Base-by-base conservation (phyloP, 495 filamentous ascomycete species). In the Penicillium egyptiacum region DNA sequence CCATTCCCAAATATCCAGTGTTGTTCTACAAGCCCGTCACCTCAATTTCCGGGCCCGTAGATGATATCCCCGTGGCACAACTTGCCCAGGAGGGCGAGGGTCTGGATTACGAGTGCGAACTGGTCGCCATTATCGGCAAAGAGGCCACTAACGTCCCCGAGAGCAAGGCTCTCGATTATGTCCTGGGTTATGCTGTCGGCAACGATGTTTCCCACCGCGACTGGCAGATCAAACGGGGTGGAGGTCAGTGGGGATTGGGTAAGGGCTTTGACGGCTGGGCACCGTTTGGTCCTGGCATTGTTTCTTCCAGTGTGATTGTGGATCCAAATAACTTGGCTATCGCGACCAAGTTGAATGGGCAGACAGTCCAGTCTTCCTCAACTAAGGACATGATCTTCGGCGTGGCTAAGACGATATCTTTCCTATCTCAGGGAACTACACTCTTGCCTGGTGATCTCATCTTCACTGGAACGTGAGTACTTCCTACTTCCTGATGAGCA, bases 211-310 rank as follows among this genome's bases (percentile, higher is more conserved):
- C 86, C 12, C 90, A 93, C 68, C 85, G 91, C 23, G 88, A 90
- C 52, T 91, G 88, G 88, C 91, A 96, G 70, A 70, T 94, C 53
- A 83, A 86, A 65, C 82, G 82, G 33, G 90, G 89, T 19, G 87
- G 90, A 14, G 85, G 89, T 0, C 91, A 94, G 71, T 95, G 90
- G 91, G 78, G 77, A 0, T 61, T 92, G 4, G 90, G 90, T 1
- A 96, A 96, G 69, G 87, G 89, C 3, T 94, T 91, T 63, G 90
- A 96, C 73, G 87, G 88, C 43, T 94, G 89, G 90, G 90, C 89
- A n/a, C 91, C 90, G 0, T 88, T 83, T 61, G 91, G 91, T 3
- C 91, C 91, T 14, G 90, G 88, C 0, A 91, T 94, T 61, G 88
- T 91, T 20, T 84, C 81, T 35, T 73, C 76, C 50, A 71, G 70